These are phyloP conservation scores for Astragalus membranaceus DNA, from an alignment of 306 rosid genomes.

Conservation along the genomic window DNA sequence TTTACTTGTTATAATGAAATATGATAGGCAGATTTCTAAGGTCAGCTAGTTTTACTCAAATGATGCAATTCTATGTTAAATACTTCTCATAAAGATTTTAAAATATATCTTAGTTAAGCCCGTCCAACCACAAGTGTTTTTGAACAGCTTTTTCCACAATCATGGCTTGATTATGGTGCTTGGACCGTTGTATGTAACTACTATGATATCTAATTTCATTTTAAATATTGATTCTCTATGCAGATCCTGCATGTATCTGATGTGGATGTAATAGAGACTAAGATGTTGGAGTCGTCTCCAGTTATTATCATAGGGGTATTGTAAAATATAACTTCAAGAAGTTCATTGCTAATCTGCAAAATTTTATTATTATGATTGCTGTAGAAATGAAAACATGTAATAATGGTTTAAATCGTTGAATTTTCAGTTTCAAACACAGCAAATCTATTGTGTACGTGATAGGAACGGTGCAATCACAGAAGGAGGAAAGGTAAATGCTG, in stretches of 20 bases:
- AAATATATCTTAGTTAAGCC: not conserved
- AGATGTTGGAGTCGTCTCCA: conserved; percentile 79
- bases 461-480: conserved; percentile 65
- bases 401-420: conserved; percentile 3
- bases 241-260: conserved; percentile 91
- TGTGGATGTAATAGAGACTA: conserved; percentile 64
- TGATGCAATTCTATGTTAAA: not conserved
- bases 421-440: conserved; percentile 85
- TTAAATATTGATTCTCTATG: conserved; percentile 22
- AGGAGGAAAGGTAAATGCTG: conserved; percentile 74
- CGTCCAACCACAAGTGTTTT: not conserved
- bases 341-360: not conserved
- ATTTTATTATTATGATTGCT: not conserved
- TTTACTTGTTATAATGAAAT: not conserved
- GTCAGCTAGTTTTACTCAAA: not conserved
- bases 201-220: not conserved
- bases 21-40: not conserved
- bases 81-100: not conserved
- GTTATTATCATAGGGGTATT: conserved; percentile 60
- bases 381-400: conserved; percentile 13
- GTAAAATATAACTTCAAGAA: not conserved
- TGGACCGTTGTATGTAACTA: not conserved
- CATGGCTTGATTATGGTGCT: conserved; percentile 2
- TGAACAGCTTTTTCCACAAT: not conserved
- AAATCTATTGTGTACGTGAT: conserved; percentile 78